Conservation (phyloP, 2,329 filamentous ascomycete species). For the Coniochaeta sp. region DNA sequence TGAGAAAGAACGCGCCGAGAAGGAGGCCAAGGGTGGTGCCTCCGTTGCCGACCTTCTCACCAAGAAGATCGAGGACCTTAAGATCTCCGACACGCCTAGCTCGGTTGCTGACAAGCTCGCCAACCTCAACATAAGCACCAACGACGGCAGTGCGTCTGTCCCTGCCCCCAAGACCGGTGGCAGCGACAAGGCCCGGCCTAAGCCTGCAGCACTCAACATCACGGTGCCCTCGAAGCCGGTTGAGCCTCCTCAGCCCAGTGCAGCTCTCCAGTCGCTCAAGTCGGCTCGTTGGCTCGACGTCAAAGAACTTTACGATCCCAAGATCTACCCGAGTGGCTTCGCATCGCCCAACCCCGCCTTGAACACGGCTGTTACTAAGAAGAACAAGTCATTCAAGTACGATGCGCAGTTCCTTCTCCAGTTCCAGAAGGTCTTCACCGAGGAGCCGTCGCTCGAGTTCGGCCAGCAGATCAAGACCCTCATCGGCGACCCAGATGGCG, state of each 20-base stretch:
- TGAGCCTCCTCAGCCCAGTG: conserved; percentile 87
- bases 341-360: conserved; percentile 86
- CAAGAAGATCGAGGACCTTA: conserved; percentile 29
- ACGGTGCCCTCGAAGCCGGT: conserved; percentile 75
- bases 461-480: conserved; percentile 80
- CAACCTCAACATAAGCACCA: conserved; percentile 37
- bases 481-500: conserved; percentile 70
- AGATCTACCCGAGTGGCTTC: conserved; percentile 78
- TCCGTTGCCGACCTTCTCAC: conserved; percentile 47
- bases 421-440: conserved; percentile 92
- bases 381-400: conserved; percentile 83
- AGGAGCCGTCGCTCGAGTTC: conserved; percentile 94
- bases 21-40: conserved; percentile 35
- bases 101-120: conserved; percentile 42
- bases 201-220: conserved; percentile 85
- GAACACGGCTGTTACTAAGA: conserved; percentile 72
- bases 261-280: conserved; percentile 87
- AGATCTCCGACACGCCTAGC: conserved; percentile 30
- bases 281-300: conserved; percentile 71
- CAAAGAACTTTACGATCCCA: conserved; percentile 61
- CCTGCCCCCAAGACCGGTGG: conserved; percentile 45
- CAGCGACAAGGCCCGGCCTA: conserved; percentile 56
- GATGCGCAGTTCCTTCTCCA: conserved; percentile 93
- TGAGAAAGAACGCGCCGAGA: conserved; percentile 46
- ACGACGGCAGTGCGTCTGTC: conserved; percentile 32